Evolutionary conservation across 2,329 filamentous ascomycete genomes (phyloP).

Genomic region (Gyromitra esculenta): DNA sequence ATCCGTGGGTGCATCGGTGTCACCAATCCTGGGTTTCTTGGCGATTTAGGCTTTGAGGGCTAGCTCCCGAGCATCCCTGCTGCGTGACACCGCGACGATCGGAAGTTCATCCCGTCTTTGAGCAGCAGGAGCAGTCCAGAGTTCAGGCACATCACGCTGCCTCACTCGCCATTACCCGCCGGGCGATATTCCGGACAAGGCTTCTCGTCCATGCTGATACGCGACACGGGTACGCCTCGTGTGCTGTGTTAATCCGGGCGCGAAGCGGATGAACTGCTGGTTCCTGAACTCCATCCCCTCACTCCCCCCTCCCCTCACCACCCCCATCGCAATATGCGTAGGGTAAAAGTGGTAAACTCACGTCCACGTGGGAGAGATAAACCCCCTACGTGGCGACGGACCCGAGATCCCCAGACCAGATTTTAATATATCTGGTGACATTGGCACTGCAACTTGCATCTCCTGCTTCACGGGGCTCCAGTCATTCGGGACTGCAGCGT

Average conservation of each 20-base stretch:
- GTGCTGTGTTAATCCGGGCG: neutral
- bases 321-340: neutral
- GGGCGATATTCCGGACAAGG: constrained; percentile 9
- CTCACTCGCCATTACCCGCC: constrained; percentile 44
- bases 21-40: constrained; percentile 34
- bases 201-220: neutral
- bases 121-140: neutral
- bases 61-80: constrained; percentile 45
- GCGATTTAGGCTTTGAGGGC: constrained; percentile 41
- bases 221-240: constrained; percentile 11
- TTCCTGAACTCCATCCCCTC: constrained; percentile 7
- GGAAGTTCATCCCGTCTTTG: constrained; percentile 45
- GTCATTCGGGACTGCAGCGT: constrained; percentile 20
- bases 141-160: constrained; percentile 28
- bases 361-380: neutral
- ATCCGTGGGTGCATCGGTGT: constrained; percentile 45
- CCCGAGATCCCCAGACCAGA: constrained; percentile 24
- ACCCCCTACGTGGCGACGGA: neutral
- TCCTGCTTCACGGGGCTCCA: constrained; percentile 5
- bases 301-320: neutral
- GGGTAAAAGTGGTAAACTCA: constrained; percentile 6
- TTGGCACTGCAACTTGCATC: neutral
- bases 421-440: constrained; percentile 33
- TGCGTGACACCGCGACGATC: constrained; percentile 33
- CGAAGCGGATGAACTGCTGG: neutral